Evolutionary conservation across 352 stramenopile species (phyloP), one percentile per base, ranked within the genome.

Genomic region (Pilasporangium apinafurcum): DNA sequence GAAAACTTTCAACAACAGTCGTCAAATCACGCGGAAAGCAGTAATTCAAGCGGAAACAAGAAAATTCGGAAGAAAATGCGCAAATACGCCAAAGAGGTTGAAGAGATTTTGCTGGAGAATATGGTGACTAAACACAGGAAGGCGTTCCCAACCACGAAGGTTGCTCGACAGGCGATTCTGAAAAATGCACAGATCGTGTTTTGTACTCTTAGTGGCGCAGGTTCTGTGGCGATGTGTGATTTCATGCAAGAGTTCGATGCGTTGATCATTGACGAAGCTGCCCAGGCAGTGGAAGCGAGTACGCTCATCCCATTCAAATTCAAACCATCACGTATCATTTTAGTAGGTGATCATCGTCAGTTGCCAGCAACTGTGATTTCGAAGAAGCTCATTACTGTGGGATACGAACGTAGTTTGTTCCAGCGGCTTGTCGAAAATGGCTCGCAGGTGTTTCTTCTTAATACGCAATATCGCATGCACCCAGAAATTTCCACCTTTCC

Each of bases 391-490:
- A 71, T 92, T 13, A 62, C 79, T n/a, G 58, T 80, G 24, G 83
- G 88, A 7, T 89, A 99, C 38, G 83, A 95, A 21, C 67, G 80
- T 24, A 99, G 96, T 47, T 68, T 99, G 46, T 98, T 99, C 65
- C 94, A 99, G 63, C 76, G 96, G 8, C 67, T 99, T 3, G 93
- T 98, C 31, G 65, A 93, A 30, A 83, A 77, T 37, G 58, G 56
- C 18, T 77, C 69, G 10, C 74, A 67, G 2, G 72, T 88, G 38
- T 64, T 83, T 26, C 86, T 99, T 70, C 65, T 99, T 20, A 71
- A 86, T 27, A 82, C 96, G 25, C 96, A 99, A 68, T 99, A 99
- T 55, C 91, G 96, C 39, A 99, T 99, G 97, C 88, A 99, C 53
- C 67, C 82, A 17, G 62, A 90, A 39, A 99, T 99, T 45, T 86